Percentiles rank a stretch among this genome's conserved stretches.
Conservation (phyloP, 2,329 filamentous ascomycete genomes). For the Verticillium klebahnii region DNA sequence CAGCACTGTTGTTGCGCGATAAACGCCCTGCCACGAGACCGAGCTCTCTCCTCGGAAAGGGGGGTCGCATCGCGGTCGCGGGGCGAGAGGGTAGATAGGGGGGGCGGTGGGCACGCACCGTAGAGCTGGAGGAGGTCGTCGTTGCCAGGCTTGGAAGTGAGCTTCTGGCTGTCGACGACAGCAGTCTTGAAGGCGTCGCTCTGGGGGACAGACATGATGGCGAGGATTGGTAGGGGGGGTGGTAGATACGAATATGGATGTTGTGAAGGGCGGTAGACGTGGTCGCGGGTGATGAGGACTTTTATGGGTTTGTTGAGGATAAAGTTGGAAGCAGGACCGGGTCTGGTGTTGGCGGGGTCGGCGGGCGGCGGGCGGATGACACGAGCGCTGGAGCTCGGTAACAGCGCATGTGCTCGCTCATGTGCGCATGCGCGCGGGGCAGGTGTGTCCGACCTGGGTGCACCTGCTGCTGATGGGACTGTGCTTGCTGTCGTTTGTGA, state of each 20-base stretch:
- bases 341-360: slow-evolving; percentile 3
- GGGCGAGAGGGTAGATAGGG: neutral
- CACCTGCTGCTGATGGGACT: neutral
- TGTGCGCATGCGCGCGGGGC: slow-evolving; percentile 10
- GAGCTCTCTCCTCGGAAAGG: neutral
- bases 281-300: slow-evolving; percentile 7
- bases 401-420: neutral
- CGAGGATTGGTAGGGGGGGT: slow-evolving; percentile 6
- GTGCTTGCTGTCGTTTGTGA: neutral
- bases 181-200: slow-evolving; percentile 51
- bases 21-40: neutral
- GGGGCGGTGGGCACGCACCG: slow-evolving; percentile 35
- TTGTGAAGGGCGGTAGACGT: slow-evolving; percentile 4
- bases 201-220: slow-evolving; percentile 35
- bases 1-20: neutral
- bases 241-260: slow-evolving; percentile 1
- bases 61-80: neutral
- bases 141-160: slow-evolving; percentile 59
- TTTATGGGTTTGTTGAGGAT: neutral
- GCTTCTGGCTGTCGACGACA: slow-evolving; percentile 60
- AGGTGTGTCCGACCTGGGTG: slow-evolving; percentile 11
- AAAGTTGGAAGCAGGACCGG: neutral
- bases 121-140: slow-evolving; percentile 62
- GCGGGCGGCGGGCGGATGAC: neutral
- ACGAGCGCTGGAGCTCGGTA: neutral